phyloP scores from a whole-genome alignment of 768 basidiomycete species.

The Kwoniella sp. region DNA sequence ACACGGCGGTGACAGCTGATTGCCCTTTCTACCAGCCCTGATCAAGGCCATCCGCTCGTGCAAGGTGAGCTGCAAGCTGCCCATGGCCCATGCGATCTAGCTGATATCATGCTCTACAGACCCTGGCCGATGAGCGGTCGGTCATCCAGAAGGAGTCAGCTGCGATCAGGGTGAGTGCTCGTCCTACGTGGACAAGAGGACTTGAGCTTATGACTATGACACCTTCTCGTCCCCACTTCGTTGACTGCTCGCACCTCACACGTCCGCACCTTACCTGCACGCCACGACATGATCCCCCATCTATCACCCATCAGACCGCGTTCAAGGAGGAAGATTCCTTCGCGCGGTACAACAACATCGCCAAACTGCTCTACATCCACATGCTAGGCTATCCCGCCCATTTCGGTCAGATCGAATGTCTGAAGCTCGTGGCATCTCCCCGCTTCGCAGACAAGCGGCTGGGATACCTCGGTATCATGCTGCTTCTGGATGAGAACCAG shows the following conservation, averaged over 20 bases:
- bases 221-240: too few relatives aligned
- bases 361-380: constrained; percentile 88
- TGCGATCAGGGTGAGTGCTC: constrained; percentile 59
- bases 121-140: constrained; percentile 94
- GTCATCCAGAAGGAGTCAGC: constrained; percentile 97
- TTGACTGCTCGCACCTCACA: too few relatives aligned
- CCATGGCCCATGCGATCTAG: background rate
- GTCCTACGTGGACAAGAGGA: too few relatives aligned
- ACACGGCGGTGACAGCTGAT: background rate
- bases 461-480: constrained; percentile 96
- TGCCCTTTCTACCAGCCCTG: constrained; percentile 58
- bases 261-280: background rate
- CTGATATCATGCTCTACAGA: constrained; percentile 54
- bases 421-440: constrained; percentile 71
- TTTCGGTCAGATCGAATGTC: constrained; percentile 81
- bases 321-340: constrained; percentile 96
- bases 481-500: constrained; percentile 93
- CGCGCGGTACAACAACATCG: constrained; percentile 92
- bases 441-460: constrained; percentile 93
- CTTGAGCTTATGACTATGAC: too few relatives aligned
- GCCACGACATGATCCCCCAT: background rate
- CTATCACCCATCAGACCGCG: constrained; percentile 68
- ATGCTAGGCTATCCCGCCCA: constrained; percentile 84
- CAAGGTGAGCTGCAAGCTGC: constrained; percentile 63
- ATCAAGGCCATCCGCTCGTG: constrained; percentile 97